Conservation (phyloP, 495 filamentous ascomycete species). For the Annulohypoxylon moriforme region DNA sequence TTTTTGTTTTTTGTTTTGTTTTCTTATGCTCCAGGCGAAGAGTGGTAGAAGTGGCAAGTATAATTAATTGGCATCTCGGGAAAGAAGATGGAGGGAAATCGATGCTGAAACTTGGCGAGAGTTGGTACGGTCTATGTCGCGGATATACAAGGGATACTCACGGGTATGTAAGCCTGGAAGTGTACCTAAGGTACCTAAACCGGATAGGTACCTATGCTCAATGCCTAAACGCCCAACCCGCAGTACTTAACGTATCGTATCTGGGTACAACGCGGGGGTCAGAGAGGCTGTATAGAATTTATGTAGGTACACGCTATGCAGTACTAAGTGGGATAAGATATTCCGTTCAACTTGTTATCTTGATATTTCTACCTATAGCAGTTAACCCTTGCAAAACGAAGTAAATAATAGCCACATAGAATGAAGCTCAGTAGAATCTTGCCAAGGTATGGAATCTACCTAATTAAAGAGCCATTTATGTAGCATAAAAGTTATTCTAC, state of each 20-base stretch:
- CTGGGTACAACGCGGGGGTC: slow-evolving; percentile 5
- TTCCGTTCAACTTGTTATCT: background rate
- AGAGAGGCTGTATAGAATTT: background rate
- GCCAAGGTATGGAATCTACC: background rate
- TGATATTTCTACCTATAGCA: background rate
- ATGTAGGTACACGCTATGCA: background rate
- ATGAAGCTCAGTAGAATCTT: background rate
- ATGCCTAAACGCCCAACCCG: slow-evolving; percentile 28
- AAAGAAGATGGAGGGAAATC: slow-evolving; percentile 15
- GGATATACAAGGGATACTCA: background rate
- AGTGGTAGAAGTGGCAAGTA: slow-evolving; percentile 1
- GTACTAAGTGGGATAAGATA: background rate
- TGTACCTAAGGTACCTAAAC: slow-evolving; percentile 6
- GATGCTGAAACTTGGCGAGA: slow-evolving; percentile 34
- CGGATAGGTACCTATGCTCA: slow-evolving; percentile 8
- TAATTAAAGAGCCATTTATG: slow-evolving; percentile 2
- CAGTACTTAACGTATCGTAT: slow-evolving; percentile 4
- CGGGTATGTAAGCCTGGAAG: background rate
- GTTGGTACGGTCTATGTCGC: slow-evolving; percentile 18
- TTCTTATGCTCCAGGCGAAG: background rate
- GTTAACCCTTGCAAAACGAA: background rate
- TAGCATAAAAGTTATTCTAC: slow-evolving; percentile 1
- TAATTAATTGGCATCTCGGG: background rate
- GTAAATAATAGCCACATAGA: background rate
- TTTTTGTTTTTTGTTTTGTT: background rate